These are phyloP conservation scores for Syzygium malaccense DNA, from an alignment of 441 rosid genomes.

Conservation along the genomic window DNA sequence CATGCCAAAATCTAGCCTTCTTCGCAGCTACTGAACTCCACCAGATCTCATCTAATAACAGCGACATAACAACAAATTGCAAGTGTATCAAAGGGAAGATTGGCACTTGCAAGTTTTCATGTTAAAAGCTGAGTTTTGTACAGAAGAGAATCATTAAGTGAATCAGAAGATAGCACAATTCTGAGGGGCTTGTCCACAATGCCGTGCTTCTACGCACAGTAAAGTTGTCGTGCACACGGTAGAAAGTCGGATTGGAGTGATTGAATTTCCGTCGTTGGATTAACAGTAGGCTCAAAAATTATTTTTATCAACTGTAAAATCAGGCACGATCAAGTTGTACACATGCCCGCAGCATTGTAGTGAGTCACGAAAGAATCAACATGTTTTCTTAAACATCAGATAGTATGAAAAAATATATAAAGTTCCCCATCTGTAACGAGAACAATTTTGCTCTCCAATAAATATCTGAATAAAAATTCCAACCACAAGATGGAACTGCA, in stretches of 20 bases:
- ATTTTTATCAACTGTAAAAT: background rate
- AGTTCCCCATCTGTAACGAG: background rate
- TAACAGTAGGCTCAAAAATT: background rate
- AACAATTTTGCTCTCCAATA: background rate
- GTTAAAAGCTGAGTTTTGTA: background rate
- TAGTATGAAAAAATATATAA: rapidly evolving
- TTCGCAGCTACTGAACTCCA: background rate
- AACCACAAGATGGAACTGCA: background rate
- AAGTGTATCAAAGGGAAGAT: background rate
- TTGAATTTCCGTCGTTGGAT: background rate
- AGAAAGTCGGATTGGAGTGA: background rate
- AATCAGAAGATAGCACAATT: background rate
- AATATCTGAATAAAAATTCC: background rate
- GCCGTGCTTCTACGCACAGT: background rate
- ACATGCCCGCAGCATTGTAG: background rate
- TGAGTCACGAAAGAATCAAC: background rate
- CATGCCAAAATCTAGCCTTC: background rate
- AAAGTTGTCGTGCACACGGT: background rate
- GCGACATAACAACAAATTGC: background rate
- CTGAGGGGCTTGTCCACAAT: background rate
- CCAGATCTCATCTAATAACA: background rate
- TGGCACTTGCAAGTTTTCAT: background rate
- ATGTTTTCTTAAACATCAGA: background rate
- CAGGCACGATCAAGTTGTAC: background rate
- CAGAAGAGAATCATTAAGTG: background rate